These are phyloP conservation scores for Nothophaeocryptopus gaeumannii DNA, from an alignment of 2,329 filamentous ascomycete genomes.

Conservation along the genomic window DNA sequence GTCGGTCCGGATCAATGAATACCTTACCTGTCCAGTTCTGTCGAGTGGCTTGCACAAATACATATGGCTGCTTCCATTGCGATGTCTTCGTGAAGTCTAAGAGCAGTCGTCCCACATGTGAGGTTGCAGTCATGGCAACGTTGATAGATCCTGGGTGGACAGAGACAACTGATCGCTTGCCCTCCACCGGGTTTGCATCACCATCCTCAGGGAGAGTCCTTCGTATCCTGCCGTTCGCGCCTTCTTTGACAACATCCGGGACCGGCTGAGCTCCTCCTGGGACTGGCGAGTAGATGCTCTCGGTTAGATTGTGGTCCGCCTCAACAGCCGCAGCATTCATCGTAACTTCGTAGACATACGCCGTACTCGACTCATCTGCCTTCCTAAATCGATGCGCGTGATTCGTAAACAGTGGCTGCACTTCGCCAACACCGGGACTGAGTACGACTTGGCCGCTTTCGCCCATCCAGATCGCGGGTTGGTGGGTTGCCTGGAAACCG, in stretches of 20 bases:
- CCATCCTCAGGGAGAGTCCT: not conserved
- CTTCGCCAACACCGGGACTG: slow-evolving; percentile 39
- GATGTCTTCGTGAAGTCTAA: slow-evolving; percentile 36
- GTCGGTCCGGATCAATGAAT: slow-evolving; percentile 36
- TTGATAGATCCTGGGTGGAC: slow-evolving; percentile 20
- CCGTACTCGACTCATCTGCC: slow-evolving; percentile 43
- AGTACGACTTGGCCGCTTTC: slow-evolving; percentile 49
- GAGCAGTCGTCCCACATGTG: slow-evolving; percentile 44
- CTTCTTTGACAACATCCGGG: slow-evolving; percentile 37
- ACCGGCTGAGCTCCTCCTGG: slow-evolving; percentile 43
- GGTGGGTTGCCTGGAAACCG: slow-evolving; percentile 52
- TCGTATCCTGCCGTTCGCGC: slow-evolving; percentile 42
- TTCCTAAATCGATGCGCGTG: slow-evolving; percentile 45
- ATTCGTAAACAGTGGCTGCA: slow-evolving; percentile 40
- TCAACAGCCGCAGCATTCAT: slow-evolving; percentile 38
- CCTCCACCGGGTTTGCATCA: slow-evolving; percentile 18
- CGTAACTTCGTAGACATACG: slow-evolving; percentile 48
- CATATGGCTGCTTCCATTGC: slow-evolving; percentile 33
- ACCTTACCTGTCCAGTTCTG: slow-evolving; percentile 48
- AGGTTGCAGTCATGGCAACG: slow-evolving; percentile 42
- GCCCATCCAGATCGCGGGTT: slow-evolving; percentile 55
- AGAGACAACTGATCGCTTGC: no score
- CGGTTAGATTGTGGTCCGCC: slow-evolving; percentile 32
- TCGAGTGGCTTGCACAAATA: slow-evolving; percentile 46
- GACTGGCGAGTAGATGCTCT: slow-evolving; percentile 37